A percentile compares a stretch with the other conserved stretches of the same genome.
phyloP scores from a whole-genome alignment of 177 flowering plant species.

The Vitis hybrid region DNA sequence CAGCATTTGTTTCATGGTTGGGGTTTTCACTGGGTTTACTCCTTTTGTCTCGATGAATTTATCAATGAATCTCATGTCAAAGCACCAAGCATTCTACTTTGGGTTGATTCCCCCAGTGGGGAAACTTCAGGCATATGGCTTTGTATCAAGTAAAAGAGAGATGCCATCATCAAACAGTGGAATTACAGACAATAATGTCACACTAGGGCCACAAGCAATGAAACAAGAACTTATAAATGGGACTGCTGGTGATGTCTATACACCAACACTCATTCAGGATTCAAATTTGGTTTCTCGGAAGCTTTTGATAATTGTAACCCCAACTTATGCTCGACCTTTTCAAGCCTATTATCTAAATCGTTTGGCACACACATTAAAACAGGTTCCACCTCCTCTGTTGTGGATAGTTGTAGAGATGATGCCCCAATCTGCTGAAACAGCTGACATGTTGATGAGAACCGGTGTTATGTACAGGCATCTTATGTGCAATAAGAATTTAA shows the following conservation, averaged over 20 bases:
- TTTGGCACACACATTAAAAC: constrained; percentile 62
- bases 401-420: constrained; percentile 93
- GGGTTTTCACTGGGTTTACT: constrained; percentile 64
- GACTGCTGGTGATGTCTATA: constrained; percentile 8
- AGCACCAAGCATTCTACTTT: constrained; percentile 49
- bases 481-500: constrained; percentile 57
- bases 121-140: constrained; percentile 18
- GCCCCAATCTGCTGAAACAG: constrained; percentile 71
- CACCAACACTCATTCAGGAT: constrained; percentile 22
- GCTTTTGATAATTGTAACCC: constrained; percentile 80
- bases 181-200: constrained; percentile 11
- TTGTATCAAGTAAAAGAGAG: constrained; percentile 9
- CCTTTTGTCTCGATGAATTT: constrained; percentile 46
- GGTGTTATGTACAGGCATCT: constrained; percentile 94
- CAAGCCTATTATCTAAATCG: constrained; percentile 80
- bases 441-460: constrained; percentile 61
- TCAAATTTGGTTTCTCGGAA: constrained; percentile 28
- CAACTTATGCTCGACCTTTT: constrained; percentile 56
- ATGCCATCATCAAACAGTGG: constrained; percentile 8
- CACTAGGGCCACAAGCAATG: constrained; percentile 15
- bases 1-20: constrained; percentile 58
- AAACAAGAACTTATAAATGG: constrained; percentile 18
- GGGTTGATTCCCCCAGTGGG: constrained; percentile 29
- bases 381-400: constrained; percentile 65
- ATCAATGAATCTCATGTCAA: constrained; percentile 36